phyloP scores from a whole-genome alignment of 345 rosid species.

The Eucalyptus tenuipes region DNA sequence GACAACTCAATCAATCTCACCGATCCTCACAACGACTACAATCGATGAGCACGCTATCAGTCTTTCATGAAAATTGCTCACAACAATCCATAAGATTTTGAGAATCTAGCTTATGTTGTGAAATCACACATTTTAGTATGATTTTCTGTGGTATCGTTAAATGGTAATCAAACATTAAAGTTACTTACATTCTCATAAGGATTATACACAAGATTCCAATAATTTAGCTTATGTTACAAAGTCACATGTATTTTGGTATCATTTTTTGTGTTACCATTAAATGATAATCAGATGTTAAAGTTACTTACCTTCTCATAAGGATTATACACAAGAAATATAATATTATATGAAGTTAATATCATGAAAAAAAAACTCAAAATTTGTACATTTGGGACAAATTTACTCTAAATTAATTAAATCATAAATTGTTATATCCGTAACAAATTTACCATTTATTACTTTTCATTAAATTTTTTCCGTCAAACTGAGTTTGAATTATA shows the following conservation, averaged over 20 bases:
- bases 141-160: accelerated
- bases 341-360: background rate
- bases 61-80: background rate
- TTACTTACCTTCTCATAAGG: background rate
- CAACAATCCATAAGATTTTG: background rate
- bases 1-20: background rate
- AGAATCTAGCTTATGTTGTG: background rate
- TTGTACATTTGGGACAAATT: accelerated
- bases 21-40: accelerated
- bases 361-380: too few species aligned
- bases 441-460: accelerated
- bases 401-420: too few species aligned
- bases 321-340: background rate
- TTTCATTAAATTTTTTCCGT: accelerated
- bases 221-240: background rate
- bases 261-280: accelerated
- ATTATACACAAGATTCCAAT: background rate
- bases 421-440: accelerated
- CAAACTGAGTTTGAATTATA: accelerated
- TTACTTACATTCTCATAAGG: background rate
- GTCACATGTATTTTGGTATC: background rate
- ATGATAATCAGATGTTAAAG: background rate
- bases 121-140: background rate
- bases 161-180: background rate
- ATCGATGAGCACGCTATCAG: accelerated